Evolutionary conservation across 2,329 filamentous ascomycete species (phyloP), one percentile per base, ranked within the genome.

Genomic region (Scleromitrula shiraiana): DNA sequence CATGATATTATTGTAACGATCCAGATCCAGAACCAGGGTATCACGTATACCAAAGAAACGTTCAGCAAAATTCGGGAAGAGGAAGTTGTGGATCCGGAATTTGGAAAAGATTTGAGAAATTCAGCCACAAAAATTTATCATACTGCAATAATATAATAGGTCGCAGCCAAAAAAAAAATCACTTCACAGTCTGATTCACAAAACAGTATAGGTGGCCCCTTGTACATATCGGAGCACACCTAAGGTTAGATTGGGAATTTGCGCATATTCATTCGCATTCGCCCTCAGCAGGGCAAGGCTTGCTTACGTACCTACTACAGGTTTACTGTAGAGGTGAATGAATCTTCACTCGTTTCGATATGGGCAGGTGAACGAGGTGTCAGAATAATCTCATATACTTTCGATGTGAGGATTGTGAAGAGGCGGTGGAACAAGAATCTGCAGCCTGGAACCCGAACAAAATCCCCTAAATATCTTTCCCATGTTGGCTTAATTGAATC

Each of bases 91-190:
- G 29, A 24, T 43, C 27, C 40, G 40, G 40, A 42, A 26, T 32
- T 42, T 30, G 19, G 14, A n/a, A n/a, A 12, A 7, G 32, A 42
- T 41, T 26, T 27, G 27, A 42, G 43, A 32, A 32, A 32, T 41
- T 39, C 44, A 40, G 44, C 44, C 44, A 46, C 27, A 46, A 41
- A 46, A 27, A 40, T 24, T 46, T 9, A n/a, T n/a, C n/a, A n/a
- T n/a, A n/a, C n/a, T n/a, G n/a, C n/a, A n/a, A n/a, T n/a, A n/a
- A n/a, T n/a, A n/a, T n/a, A n/a, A 20, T 7, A 39, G 22, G 19
- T 22, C 4, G 19, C 22, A 39, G 14, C 14, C 19, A 23, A 17
- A n/a, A 6, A 19, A 23, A 41, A 23, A 46, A 46, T 46, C 44
- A 46, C 36, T 22, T 17, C 23, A 36, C 32, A 44, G 41, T 22